Evolutionary conservation across 139 green algal species (phyloP).

Genomic region (Chlamydomonas applanata): DNA sequence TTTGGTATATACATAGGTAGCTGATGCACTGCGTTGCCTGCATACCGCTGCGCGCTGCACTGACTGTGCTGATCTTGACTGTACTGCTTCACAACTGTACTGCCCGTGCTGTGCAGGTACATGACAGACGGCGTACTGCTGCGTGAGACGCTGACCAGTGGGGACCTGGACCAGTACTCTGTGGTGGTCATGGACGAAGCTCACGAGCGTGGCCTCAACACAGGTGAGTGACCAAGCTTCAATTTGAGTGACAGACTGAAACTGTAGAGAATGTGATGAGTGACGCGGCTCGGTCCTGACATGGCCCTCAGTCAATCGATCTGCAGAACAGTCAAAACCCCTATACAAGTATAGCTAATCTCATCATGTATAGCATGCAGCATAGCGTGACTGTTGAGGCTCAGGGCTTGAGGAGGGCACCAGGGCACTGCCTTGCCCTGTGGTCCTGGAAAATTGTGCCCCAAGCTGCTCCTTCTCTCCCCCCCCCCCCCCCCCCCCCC

Average conservation of each 20-base stretch:
- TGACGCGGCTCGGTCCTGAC: not conserved
- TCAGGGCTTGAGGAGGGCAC: no score
- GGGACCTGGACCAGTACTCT: slow-evolving; percentile 38
- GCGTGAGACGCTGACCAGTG: slow-evolving; percentile 82
- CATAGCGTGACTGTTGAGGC: no score
- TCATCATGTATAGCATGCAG: no score
- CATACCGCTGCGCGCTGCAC: not conserved
- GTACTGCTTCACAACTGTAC: slow-evolving; percentile 6
- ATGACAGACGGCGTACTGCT: slow-evolving; percentile 96
- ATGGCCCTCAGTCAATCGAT: not conserved
- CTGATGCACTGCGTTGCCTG: no score
- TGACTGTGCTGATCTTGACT: not conserved
- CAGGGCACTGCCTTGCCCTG: no score
- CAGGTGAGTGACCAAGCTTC: slow-evolving; percentile 8
- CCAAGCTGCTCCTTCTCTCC: no score
- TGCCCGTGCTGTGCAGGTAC: slow-evolving; percentile 45
- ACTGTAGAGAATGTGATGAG: no score
- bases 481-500: no score
- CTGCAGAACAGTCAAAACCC: no score
- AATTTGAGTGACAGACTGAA: slow-evolving; percentile 5
- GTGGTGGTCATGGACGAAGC: slow-evolving; percentile 71
- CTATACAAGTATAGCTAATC: no score
- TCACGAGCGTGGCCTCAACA: slow-evolving; percentile 91
- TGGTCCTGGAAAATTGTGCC: no score
- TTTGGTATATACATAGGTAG: no score